Base-by-base conservation (phyloP, 2,329 filamentous ascomycete genomes). In the Conoideocrella luteorostrata region DNA sequence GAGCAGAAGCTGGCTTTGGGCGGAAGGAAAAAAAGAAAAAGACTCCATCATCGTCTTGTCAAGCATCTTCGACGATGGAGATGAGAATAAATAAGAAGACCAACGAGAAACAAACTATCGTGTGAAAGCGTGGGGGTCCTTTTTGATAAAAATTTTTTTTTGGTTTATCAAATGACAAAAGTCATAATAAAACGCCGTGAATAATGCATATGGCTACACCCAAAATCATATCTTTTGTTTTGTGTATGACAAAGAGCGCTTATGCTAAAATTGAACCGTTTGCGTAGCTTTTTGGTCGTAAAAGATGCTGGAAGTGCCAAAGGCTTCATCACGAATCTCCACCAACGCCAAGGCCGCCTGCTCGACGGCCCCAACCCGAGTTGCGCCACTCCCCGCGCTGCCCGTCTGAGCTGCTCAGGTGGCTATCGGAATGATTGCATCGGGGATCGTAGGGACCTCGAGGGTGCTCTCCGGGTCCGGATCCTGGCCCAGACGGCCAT, bases 361-460 rank as follows among this genome's bases (percentile, higher is more conserved):
- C 72, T 47, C 71, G 74, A 38, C 71, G 71, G 22, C 66, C 68
- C 69, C 70, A 77, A 29, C 65, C 74, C 15, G 76, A 80, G 55
- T 77, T 78, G 26, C 77, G 70, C 74, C 76, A 80, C 47, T 79
- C 74, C 43, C 71, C 68, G 36, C 70, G 70, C 47, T 71, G 70
- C 37, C 58, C 64, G 38, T 70, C 67, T 26, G 63, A 54, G 29
- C 56, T 61, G 47, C 67, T 63, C 20, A 66, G 54, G 39, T 65
- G 65, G 45, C 60, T 63, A 45, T 72, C 70, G 2, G 65, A 62
- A 38, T 64, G 65, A 49, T 72, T 71, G 44, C 69, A 69, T 26
- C 72, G 68, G 42, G 47, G 50, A 23, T 59, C 58, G 48, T 74
- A 72, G 3, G 69, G 70, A 20, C 66, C 66, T n/a, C 66, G 39